Conservation (phyloP, 257 asterid species). For the Dorcoceras hygrometricum region DNA sequence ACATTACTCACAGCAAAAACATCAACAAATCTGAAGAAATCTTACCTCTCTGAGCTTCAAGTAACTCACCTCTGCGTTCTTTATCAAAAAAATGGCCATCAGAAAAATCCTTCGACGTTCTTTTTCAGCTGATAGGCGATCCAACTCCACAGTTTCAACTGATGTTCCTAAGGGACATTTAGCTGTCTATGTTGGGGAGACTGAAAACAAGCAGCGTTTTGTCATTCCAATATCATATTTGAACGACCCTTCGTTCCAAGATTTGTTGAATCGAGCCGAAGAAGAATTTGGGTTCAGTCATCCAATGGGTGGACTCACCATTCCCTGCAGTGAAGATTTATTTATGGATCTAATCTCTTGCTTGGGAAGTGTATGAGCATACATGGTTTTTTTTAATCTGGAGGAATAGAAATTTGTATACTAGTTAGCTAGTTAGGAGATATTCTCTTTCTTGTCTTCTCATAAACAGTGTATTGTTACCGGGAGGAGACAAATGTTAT, state of each 20-base stretch:
- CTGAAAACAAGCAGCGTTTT: neutral
- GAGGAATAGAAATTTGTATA: too few relatives aligned
- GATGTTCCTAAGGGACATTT: slow-evolving; percentile 10
- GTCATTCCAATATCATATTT: slow-evolving; percentile 17
- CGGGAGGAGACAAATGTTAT: too few relatives aligned
- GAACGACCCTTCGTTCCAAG: neutral
- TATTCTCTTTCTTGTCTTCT: too few relatives aligned
- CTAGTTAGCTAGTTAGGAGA: too few relatives aligned
- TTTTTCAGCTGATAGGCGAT: neutral
- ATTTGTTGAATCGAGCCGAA: neutral
- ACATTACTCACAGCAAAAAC: neutral
- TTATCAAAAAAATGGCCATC: neutral
- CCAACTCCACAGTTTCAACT: neutral
- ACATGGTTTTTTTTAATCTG: neutral
- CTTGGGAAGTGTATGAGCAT: neutral
- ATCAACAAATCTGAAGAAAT: neutral
- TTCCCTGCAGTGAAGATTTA: neutral
- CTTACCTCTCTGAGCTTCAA: neutral
- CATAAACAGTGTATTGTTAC: too few relatives aligned
- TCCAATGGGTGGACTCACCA: slow-evolving; percentile 9
- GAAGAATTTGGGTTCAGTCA: neutral
- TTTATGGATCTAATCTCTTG: neutral
- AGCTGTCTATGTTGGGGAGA: slow-evolving; percentile 19
- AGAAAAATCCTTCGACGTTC: neutral
- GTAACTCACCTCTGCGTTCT: neutral